A percentile compares a stretch with the other conserved stretches of the same genome.
Conservation (phyloP, 768 basidiomycete species). For the Serpula lacrymans region DNA sequence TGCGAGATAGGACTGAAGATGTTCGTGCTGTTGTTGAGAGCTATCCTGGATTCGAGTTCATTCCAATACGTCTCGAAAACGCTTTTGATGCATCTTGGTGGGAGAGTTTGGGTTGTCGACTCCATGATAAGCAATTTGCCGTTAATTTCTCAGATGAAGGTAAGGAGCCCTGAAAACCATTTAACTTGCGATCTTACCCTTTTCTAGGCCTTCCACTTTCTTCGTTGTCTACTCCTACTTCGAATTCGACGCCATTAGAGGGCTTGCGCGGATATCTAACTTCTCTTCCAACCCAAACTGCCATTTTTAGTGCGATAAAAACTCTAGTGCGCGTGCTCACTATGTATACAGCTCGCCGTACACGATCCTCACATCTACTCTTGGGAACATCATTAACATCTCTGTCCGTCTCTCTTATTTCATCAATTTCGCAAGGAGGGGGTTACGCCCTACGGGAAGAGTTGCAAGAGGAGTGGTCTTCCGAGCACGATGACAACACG, state of each 20-base stretch:
- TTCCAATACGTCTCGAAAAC: conserved; percentile 66
- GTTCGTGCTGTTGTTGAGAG: conserved; percentile 41
- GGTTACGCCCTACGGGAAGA: conserved; percentile 71
- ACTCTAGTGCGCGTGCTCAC: conserved; percentile 66
- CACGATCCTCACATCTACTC: conserved; percentile 68
- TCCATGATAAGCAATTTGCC: conserved; percentile 26
- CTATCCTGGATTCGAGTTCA: conserved; percentile 53
- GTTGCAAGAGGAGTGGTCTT: conserved; percentile 66
- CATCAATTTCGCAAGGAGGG: conserved; percentile 71
- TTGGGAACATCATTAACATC: conserved; percentile 80
- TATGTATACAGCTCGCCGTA: conserved; percentile 58
- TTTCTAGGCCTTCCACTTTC: conserved; percentile 20
- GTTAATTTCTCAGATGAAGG: conserved; percentile 49
- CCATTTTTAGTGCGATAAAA: conserved; percentile 54
- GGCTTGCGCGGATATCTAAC: conserved; percentile 50
- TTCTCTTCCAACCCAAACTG: conserved; percentile 73
- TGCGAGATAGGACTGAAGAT: conserved; percentile 52
- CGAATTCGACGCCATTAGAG: conserved; percentile 18
- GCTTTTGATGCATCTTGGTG: conserved; percentile 74
- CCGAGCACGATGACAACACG: conserved; percentile 14
- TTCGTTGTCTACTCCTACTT: conserved; percentile 5
- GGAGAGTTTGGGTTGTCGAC: conserved; percentile 39
- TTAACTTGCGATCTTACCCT: not conserved
- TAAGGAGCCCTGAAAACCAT: no score
- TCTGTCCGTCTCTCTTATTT: conserved; percentile 69